Evolutionary conservation across 805 yeast genomes (phyloP), one percentile per base, ranked within the genome.

Genomic region (Saccharomycopsis schoenii): DNA sequence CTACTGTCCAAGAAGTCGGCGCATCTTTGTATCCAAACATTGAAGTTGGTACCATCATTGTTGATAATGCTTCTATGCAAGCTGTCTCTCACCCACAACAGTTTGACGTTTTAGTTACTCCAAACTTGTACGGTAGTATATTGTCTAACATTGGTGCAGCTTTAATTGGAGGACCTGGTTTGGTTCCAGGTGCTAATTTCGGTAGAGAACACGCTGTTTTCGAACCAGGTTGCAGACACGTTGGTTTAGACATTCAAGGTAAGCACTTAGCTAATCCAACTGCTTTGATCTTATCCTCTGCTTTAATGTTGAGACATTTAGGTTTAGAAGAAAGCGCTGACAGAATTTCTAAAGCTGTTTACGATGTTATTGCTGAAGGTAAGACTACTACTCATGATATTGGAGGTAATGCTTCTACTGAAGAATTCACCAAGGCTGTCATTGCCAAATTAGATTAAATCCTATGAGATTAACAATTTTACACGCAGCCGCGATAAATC

Each of bases 181-280:
- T 93, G 70, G 97, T 93, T 61, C 97, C 99, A 69, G 98, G 98
- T 77, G 97, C 96, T 71, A 90, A 91, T 82, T 92, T 89, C 68
- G 99, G 99, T 77, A 87, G 96, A 77, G 97, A 93, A 71, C 86
- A 87, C 75, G 98, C 98, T 61, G 96, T 93, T 65, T 93, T 94
- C 76, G 99, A 93, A 82, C 98, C 99, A 71, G 99, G 98, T 78
- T 92, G 97, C 80, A 89, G 99, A 83, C 98, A 92, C 80, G 98
- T 92, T 71, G 98, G 98, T 77, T 82, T 93, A 70, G 97, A 93
- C 77, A 89, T 94, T 75, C 82, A 89, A 81, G 97, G 96, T 73
- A 83, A 89, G 77, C 88, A 90, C 81, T 82, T 89, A 66, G 98
- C 98, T 67, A 93, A 93, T 85, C 99, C 99, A 74, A 89, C 97